Percentiles rank a stretch among this genome's conserved stretches.
Conservation (phyloP, 2,329 filamentous ascomycete species). For the Pseudogymnoascus sp. region DNA sequence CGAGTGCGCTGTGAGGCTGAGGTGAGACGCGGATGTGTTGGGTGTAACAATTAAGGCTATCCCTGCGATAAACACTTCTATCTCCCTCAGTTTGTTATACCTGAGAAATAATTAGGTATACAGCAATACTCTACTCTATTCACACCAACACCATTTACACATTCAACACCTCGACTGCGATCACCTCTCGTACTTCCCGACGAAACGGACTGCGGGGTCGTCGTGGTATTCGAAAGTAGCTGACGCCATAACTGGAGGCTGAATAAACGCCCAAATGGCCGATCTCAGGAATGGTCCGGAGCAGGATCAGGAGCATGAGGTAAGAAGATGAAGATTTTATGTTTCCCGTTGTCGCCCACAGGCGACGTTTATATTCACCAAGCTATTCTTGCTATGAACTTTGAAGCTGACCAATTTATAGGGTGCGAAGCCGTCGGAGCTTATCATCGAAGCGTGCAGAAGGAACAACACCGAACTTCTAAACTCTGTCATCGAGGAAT, state of each 20-base stretch:
- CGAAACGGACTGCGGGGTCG: conserved; percentile 6
- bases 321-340: conserved; percentile 10
- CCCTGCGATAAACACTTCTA: conserved; percentile 3
- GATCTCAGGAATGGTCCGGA: conserved; percentile 22
- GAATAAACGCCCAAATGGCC: conserved; percentile 21
- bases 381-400: neutral
- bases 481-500: conserved; percentile 60
- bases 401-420: conserved; percentile 31
- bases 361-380: neutral
- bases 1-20: neutral
- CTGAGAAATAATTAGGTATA: neutral
- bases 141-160: neutral
- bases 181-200: neutral
- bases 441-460: conserved; percentile 86
- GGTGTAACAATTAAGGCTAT: neutral
- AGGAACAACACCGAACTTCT: conserved; percentile 87
- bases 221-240: conserved; percentile 5
- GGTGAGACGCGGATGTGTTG: conserved; percentile 6
- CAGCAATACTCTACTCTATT: neutral
- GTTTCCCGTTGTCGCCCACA: neutral
- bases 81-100: neutral
- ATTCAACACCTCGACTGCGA: neutral
- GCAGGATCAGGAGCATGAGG: conserved; percentile 25
- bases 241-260: conserved; percentile 7
- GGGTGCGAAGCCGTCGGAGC: conserved; percentile 80